Evolutionary conservation across 106 monocot genomes (phyloP).

Genomic region (Platanthera zijinensis): DNA sequence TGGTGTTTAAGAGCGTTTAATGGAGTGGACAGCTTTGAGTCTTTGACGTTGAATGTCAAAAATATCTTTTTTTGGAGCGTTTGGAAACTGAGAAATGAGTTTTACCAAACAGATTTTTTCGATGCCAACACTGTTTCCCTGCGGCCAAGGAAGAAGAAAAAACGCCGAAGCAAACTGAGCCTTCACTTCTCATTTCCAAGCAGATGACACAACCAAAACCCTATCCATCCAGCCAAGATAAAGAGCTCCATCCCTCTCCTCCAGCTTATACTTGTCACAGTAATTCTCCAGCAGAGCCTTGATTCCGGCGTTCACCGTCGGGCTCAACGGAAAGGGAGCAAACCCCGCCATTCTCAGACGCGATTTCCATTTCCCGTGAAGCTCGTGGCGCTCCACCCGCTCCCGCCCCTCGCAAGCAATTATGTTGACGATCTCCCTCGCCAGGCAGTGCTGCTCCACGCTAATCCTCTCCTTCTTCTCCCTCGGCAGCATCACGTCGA

Average conservation of each 20-base stretch:
- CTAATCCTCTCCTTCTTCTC: slow-evolving; percentile 68
- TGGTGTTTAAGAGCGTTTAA: no score
- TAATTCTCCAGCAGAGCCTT: slow-evolving; percentile 59
- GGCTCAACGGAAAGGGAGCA: slow-evolving; percentile 52
- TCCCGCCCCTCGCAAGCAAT: slow-evolving; percentile 87
- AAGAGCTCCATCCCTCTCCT: slow-evolving; percentile 78
- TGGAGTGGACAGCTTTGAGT: no score
- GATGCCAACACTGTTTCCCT: no score
- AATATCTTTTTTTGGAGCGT: no score
- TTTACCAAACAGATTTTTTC: no score
- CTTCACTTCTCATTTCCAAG: slow-evolving; percentile 56
- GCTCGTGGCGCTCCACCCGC: slow-evolving; percentile 77
- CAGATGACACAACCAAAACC: slow-evolving; percentile 67
- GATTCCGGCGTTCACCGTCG: slow-evolving; percentile 73
- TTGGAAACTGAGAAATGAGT: no score
- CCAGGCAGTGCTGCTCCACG: slow-evolving; percentile 90
- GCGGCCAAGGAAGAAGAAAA: no score
- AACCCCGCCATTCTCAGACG: slow-evolving; percentile 89
- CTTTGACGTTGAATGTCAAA: no score
- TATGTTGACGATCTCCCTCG: slow-evolving; percentile 89
- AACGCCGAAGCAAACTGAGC: no score
- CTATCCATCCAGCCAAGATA: slow-evolving; percentile 91
- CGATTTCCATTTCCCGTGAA: slow-evolving; percentile 79
- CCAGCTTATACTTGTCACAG: slow-evolving; percentile 44
- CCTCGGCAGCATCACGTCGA: slow-evolving; percentile 58